Conservation (phyloP, 352 stramenopile genomes). For the Aphanomyces invadans region DNA sequence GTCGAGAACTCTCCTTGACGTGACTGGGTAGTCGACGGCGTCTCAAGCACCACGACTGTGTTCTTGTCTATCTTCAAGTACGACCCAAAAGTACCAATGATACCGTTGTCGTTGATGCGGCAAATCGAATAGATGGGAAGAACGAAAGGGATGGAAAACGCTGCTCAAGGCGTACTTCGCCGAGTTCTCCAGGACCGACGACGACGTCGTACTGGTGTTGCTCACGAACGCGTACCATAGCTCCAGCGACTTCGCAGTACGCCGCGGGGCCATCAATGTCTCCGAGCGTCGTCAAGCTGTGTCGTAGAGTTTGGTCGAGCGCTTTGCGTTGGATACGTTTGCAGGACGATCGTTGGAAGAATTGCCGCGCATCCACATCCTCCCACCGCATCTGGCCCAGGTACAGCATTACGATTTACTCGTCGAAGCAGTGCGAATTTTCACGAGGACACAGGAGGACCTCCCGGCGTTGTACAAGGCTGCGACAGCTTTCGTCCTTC, state of each 20-base stretch:
- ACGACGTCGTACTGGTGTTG: conserved; percentile 69
- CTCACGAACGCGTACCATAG: conserved; percentile 85
- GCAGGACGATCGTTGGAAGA: conserved; percentile 36
- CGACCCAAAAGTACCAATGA: background rate
- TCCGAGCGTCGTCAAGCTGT: background rate
- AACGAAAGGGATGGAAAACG: conserved; percentile 86
- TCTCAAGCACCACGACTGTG: conserved; percentile 51
- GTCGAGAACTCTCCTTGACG: too few species aligned
- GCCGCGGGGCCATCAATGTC: too few species aligned
- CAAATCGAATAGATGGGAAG: conserved; percentile 80
- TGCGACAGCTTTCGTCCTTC: conserved; percentile 81
- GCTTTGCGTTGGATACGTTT: conserved; percentile 42
- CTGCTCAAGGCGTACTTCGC: conserved; percentile 80
- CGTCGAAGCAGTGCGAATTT: background rate
- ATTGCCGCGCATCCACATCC: conserved; percentile 50
- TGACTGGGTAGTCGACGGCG: conserved; percentile 29
- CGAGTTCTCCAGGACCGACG: conserved; percentile 45
- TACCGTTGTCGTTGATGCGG: too few species aligned
- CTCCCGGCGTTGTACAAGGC: conserved; percentile 68
- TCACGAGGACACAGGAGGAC: conserved; percentile 27
- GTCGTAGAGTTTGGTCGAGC: conserved; percentile 44
- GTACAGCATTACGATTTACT: background rate
- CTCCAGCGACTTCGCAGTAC: conserved; percentile 24
- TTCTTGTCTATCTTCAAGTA: conserved; percentile 90
- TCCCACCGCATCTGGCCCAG: conserved; percentile 50